Evolutionary conservation across 164 flowering plant genomes (phyloP).

Genomic region (Kalanchoe fedtschenkoi): DNA sequence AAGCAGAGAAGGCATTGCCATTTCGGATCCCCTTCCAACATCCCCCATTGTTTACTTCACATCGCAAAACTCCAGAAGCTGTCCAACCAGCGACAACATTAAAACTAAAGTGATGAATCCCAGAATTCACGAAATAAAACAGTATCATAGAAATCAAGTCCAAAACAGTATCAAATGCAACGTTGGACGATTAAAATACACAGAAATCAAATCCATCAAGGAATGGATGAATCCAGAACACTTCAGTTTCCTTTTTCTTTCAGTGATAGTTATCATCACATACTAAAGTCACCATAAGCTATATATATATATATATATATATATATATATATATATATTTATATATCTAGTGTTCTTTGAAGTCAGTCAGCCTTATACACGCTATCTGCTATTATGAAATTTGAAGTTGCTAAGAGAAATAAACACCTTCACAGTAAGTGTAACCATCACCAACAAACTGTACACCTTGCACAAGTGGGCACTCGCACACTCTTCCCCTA

Average conservation of each 20-base stretch:
- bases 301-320: no score
- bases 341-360: no score
- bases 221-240: no score
- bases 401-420: not conserved
- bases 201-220: no score
- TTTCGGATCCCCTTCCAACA: conserved; percentile 72
- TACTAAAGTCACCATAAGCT: no score
- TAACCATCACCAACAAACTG: conserved; percentile 89
- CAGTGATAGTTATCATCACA: no score
- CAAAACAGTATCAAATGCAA: no score
- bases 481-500: conserved; percentile 91
- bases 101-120: not conserved
- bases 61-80: conserved; percentile 81
- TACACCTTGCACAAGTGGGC: conserved; percentile 78
- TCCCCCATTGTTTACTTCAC: conserved; percentile 93
- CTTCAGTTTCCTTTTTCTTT: no score
- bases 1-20: conserved; percentile 73
- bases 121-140: not conserved
- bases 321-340: no score
- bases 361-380: no score
- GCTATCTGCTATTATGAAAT: no score
- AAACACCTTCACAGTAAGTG: conserved; percentile 75
- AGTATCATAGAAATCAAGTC: not conserved
- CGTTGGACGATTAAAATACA: no score
- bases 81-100: conserved; percentile 13